phyloP scores from a whole-genome alignment of 2,329 filamentous ascomycete genomes.

The Nannizziopsis barbatae region DNA sequence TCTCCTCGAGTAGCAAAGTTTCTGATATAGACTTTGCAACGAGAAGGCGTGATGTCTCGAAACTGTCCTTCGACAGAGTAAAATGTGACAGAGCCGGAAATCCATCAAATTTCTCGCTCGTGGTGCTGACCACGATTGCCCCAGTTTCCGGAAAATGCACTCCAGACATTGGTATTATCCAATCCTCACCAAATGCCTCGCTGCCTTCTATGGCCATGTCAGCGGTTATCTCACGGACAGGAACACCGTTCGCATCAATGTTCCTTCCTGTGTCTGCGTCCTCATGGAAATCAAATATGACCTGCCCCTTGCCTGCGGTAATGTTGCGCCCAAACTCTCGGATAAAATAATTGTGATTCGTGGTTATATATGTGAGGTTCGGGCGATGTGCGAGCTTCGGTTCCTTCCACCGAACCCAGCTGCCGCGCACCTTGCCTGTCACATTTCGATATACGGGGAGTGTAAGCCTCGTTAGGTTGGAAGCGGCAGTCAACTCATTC shows the following conservation, averaged over 20 bases:
- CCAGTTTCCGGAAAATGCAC: constrained; percentile 78
- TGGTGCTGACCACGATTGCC: constrained; percentile 69
- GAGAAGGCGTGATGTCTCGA: constrained; percentile 49
- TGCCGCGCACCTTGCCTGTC: constrained; percentile 64
- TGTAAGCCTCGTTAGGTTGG: constrained; percentile 29
- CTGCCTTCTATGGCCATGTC: constrained; percentile 62
- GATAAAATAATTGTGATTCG: constrained; percentile 55
- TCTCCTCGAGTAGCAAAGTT: constrained; percentile 52
- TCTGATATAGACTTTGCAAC: constrained; percentile 62
- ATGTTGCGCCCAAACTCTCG: constrained; percentile 66
- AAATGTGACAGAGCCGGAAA: constrained; percentile 84
- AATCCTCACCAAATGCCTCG: constrained; percentile 57
- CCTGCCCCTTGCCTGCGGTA: constrained; percentile 58
- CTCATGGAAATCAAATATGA: constrained; percentile 58
- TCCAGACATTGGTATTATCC: constrained; percentile 70
- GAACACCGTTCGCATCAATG: constrained; percentile 34
- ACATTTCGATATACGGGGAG: constrained; percentile 64
- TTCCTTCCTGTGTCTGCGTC: constrained; percentile 34
- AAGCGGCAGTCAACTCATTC: constrained; percentile 16
- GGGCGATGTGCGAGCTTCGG: constrained; percentile 35
- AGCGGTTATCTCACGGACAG: constrained; percentile 57
- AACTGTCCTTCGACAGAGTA: constrained; percentile 47
- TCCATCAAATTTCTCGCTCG: constrained; percentile 87
- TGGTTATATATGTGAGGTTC: constrained; percentile 51
- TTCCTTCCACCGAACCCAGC: constrained; percentile 53